These are phyloP conservation scores for Cryomyces antarcticus DNA, from an alignment of 495 filamentous ascomycete genomes.

Conservation along the genomic window DNA sequence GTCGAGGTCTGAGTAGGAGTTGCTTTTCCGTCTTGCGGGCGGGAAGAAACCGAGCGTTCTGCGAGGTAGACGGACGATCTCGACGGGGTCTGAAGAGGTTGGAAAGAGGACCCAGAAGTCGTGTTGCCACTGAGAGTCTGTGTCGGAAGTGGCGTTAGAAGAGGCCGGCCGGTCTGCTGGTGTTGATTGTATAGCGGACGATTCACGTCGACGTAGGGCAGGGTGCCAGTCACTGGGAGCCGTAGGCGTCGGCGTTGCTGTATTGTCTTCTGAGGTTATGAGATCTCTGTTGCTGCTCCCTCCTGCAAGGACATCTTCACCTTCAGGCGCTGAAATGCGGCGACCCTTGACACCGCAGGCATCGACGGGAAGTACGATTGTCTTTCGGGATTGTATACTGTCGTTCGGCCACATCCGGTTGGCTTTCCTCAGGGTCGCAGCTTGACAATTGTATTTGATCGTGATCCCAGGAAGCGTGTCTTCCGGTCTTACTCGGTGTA, in stretches of 20 bases:
- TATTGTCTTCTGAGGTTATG: neutral
- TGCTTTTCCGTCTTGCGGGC: slow-evolving; percentile 65
- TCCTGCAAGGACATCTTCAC: slow-evolving; percentile 19
- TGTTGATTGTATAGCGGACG: slow-evolving; percentile 9
- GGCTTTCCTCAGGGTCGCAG: slow-evolving; percentile 59
- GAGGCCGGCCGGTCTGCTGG: slow-evolving; percentile 3
- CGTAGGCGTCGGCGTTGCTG: slow-evolving; percentile 2
- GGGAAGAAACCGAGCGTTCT: slow-evolving; percentile 80
- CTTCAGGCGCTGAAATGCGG: slow-evolving; percentile 16
- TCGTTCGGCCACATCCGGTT: slow-evolving; percentile 93
- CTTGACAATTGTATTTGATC: slow-evolving; percentile 69
- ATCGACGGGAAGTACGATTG: slow-evolving; percentile 71
- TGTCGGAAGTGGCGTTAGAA: slow-evolving; percentile 7
- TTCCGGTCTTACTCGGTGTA: slow-evolving; percentile 62
- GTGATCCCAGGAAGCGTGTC: slow-evolving; percentile 83
- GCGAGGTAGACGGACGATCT: slow-evolving; percentile 71
- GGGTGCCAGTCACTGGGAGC: slow-evolving; percentile 11
- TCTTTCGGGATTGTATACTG: slow-evolving; percentile 62
- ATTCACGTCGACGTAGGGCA: neutral
- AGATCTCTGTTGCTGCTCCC: neutral
- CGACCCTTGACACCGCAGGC: slow-evolving; percentile 70
- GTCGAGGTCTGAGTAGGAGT: slow-evolving; percentile 28
- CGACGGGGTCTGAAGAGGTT: slow-evolving; percentile 43
- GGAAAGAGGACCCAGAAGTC: slow-evolving; percentile 72
- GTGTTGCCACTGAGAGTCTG: slow-evolving; percentile 49